Conservation (phyloP, 2,329 filamentous ascomycete genomes). For the Talaromyces verruculosus region DNA sequence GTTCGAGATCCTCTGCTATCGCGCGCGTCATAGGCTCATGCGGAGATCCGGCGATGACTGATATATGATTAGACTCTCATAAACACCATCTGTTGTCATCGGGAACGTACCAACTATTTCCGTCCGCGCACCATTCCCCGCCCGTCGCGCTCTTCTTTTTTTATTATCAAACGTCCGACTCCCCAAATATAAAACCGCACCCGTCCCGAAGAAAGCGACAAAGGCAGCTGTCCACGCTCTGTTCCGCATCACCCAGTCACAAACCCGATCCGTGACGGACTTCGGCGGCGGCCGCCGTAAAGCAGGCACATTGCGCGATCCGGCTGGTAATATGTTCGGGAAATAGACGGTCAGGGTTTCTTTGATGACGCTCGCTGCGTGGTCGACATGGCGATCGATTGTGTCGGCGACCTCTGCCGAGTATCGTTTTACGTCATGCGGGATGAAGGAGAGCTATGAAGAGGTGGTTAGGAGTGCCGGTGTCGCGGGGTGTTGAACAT, state of each 20-base stretch:
- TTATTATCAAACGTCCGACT: slow-evolving; percentile 60
- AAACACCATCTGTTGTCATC: neutral
- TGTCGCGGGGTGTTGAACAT: neutral
- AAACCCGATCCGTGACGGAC: slow-evolving; percentile 55
- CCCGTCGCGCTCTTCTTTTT: slow-evolving; percentile 74
- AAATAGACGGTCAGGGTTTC: slow-evolving; percentile 67
- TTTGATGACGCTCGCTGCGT: slow-evolving; percentile 68
- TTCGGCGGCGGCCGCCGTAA: slow-evolving; percentile 40
- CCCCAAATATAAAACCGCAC: slow-evolving; percentile 57
- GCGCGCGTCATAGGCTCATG: slow-evolving; percentile 80
- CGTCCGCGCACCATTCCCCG: slow-evolving; percentile 76
- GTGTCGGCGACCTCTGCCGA: slow-evolving; percentile 73
- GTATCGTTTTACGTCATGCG: slow-evolving; percentile 68
- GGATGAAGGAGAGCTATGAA: slow-evolving; percentile 56
- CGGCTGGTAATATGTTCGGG: slow-evolving; percentile 65
- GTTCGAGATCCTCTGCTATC: slow-evolving; percentile 80
- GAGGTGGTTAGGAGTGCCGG: neutral
- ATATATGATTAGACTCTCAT: slow-evolving; percentile 20
- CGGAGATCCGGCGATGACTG: slow-evolving; percentile 84
- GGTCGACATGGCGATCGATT: slow-evolving; percentile 78
- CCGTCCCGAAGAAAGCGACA: slow-evolving; percentile 68
- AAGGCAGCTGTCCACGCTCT: slow-evolving; percentile 71
- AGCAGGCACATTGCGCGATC: slow-evolving; percentile 35
- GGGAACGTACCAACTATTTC: slow-evolving; percentile 68
- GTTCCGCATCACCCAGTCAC: slow-evolving; percentile 71